Conservation (phyloP, 345 rosid species). For the Camelina sativa region DNA sequence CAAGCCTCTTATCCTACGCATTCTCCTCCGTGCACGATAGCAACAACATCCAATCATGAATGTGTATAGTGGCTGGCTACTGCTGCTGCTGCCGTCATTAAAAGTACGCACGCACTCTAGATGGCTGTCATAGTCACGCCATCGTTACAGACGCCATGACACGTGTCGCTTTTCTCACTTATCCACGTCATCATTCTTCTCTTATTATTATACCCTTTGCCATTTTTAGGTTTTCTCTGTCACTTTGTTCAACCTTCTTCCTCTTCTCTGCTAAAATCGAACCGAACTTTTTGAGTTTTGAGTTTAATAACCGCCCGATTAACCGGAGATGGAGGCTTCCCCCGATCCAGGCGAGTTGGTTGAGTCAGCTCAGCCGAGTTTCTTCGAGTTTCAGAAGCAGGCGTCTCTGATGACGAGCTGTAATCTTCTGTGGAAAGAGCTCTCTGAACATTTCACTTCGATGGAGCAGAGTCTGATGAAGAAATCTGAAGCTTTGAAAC, state of each 20-base stretch:
- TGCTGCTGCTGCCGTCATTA: constrained; percentile 12
- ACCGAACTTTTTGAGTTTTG: neutral
- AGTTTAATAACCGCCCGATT: constrained; percentile 16
- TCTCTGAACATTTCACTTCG: constrained; percentile 86
- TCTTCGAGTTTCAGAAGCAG: constrained; percentile 88
- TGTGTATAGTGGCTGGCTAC: neutral
- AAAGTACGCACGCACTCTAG: constrained; percentile 47
- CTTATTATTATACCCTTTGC: constrained; percentile 8
- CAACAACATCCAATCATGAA: constrained; percentile 13
- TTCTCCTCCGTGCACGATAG: constrained; percentile 19
- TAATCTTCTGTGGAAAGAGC: constrained; percentile 93
- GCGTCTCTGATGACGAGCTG: constrained; percentile 93
- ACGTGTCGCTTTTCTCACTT: constrained; percentile 44
- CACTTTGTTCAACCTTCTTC: neutral
- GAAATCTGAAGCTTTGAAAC: constrained; percentile 75
- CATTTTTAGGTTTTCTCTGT: constrained; percentile 42
- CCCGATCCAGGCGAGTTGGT: constrained; percentile 83
- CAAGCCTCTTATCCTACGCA: constrained; percentile 40
- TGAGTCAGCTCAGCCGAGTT: constrained; percentile 70
- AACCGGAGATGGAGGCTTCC: constrained; percentile 68
- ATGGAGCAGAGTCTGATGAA: constrained; percentile 70
- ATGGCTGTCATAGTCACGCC: constrained; percentile 7
- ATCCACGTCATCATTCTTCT: constrained; percentile 53
- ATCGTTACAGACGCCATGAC: constrained; percentile 32
- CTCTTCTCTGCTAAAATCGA: constrained; percentile 9